These are phyloP conservation scores for Podospora australis DNA, from an alignment of 495 filamentous ascomycete species.

Conservation along the genomic window DNA sequence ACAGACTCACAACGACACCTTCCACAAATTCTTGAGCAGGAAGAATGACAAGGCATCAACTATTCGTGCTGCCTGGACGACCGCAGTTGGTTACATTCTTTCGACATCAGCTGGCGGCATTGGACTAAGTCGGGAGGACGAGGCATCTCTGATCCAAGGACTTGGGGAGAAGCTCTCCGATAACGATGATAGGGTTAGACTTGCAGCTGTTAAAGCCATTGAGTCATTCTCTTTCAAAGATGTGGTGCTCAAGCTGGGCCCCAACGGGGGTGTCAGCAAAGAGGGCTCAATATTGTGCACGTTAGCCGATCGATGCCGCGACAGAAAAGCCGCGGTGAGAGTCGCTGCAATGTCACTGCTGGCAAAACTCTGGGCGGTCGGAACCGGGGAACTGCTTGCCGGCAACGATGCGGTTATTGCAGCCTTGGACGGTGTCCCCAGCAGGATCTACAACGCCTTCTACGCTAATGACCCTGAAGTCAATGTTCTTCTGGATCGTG, in stretches of 20 bases:
- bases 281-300: constrained; percentile 66
- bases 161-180: constrained; percentile 79
- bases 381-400: constrained; percentile 75
- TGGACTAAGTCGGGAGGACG: constrained; percentile 71
- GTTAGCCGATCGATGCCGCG: constrained; percentile 82
- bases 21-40: constrained; percentile 74
- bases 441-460: constrained; percentile 76
- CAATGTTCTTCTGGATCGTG: constrained; percentile 73
- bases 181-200: constrained; percentile 80
- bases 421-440: constrained; percentile 71
- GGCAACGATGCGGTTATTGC: constrained; percentile 69
- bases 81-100: constrained; percentile 72
- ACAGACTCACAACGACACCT: constrained; percentile 67
- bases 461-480: constrained; percentile 89
- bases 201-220: constrained; percentile 78
- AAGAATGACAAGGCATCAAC: constrained; percentile 74
- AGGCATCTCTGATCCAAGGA: constrained; percentile 61
- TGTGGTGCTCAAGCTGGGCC: constrained; percentile 72
- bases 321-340: constrained; percentile 74
- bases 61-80: constrained; percentile 80
- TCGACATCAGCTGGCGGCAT: constrained; percentile 80
- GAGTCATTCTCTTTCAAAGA: constrained; percentile 69
- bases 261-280: constrained; percentile 62
- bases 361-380: constrained; percentile 85
- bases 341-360: constrained; percentile 79